Evolutionary conservation across 306 rosid genomes (phyloP), one percentile per base, ranked within the genome.

Genomic region (Cicer chorassanicum): DNA sequence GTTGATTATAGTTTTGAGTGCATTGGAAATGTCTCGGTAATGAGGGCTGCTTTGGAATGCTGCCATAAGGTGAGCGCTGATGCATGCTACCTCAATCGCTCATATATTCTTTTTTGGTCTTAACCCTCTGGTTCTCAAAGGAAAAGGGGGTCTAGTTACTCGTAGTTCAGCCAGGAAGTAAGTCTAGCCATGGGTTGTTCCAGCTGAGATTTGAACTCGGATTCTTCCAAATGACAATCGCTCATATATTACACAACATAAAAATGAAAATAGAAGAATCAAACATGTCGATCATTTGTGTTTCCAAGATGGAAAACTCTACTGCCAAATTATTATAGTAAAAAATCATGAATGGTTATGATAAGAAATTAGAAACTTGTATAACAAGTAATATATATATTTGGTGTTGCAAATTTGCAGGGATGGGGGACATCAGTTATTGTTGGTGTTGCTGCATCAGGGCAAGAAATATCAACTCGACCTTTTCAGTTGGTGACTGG

Each of bases 401-500:
- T 69, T 4, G 10, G 67, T 80, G 60, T 9, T 24, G 43, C 70
- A 78, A 77, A 50, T 53, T 73, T 82, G 7, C 84, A 94, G 98
- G 98, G 96, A 29, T 94, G 98, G 98, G 98, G 98, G 24, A 89
- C 91, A 15, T 91, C 98, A 5, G 92, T 90, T 61, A 92, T 94
- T 74, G 98, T 94, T 16, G 98, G 98, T 34, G 98, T 94, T 70
- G 97, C 98, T 7, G 96, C 90, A 76, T 88, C 97, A 1, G 97
- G 96, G 46, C 91, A 94, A 70, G 98, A 94, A 83, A 91, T 94
- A 80, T 86, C 91, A 19, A 94, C 98, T 41, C 86, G 96, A 9
- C 98, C 98, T 1, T 94, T 94, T 74, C 98, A 94, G 86, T 74
- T 93, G 86, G 98, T 93, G 84, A 93, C 98, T 1, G 97, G 97